A percentile compares a stretch with the other conserved stretches of the same genome.
Evolutionary conservation across 441 rosid genomes (phyloP).

Genomic region (Brassica balearica): DNA sequence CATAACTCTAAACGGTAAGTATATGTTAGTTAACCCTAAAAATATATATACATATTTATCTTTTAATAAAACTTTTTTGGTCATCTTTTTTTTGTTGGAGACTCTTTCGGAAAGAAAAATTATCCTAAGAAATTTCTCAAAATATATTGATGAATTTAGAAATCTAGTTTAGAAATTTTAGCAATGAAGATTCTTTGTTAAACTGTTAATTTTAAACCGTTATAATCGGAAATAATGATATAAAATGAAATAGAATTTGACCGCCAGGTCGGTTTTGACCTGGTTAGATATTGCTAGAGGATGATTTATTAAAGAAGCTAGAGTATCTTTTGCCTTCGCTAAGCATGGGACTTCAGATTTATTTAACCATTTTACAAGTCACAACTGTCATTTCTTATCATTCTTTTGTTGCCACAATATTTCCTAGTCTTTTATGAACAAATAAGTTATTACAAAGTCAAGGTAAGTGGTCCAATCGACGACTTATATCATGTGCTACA

Average conservation of each 20-base stretch:
- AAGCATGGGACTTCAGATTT: constrained; percentile 22
- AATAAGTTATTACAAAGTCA: constrained; percentile 5
- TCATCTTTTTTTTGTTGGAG: no score
- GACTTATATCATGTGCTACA: not conserved
- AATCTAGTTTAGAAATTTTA: not conserved
- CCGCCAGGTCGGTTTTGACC: constrained; percentile 9
- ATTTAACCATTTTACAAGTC: not conserved
- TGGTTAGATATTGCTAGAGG: not conserved
- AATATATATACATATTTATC: no score
- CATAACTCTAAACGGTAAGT: no score
- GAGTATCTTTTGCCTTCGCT: constrained; percentile 24
- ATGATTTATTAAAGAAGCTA: constrained; percentile 6
- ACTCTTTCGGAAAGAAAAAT: no score
- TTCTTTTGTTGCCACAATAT: not conserved
- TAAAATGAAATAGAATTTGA: constrained; percentile 25
- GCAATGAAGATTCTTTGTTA: not conserved
- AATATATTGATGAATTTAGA: not conserved
- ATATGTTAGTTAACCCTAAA: no score
- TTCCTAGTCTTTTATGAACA: constrained; percentile 3
- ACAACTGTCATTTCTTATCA: constrained; percentile 6
- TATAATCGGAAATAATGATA: not conserved
- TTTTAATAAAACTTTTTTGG: no score
- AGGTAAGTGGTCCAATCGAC: not conserved
- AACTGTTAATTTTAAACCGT: not conserved
- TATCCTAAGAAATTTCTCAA: no score